Conservation (phyloP, 768 basidiomycete species). For the Suillus decipiens region DNA sequence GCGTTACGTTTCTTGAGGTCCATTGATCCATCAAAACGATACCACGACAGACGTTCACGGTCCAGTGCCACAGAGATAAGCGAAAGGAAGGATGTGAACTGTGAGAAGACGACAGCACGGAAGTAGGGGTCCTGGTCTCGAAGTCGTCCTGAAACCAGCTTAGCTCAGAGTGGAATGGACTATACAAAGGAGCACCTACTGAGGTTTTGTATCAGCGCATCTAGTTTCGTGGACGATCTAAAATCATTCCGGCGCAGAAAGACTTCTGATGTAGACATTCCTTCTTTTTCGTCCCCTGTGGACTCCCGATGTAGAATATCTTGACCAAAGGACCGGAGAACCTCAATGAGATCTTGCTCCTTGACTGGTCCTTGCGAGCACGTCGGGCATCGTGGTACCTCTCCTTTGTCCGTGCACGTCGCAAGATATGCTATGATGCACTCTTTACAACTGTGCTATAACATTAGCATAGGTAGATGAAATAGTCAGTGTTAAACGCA, state of each 20-base stretch:
- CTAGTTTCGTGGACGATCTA: conserved; percentile 86
- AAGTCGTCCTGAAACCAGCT: conserved; percentile 49
- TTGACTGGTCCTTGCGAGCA: conserved; percentile 73
- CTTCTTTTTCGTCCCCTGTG: conserved; percentile 23
- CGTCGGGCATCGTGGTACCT: conserved; percentile 76
- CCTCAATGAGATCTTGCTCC: conserved; percentile 63
- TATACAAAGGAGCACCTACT: conserved; percentile 41
- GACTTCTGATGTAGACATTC: conserved; percentile 42
- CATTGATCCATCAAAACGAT: conserved; percentile 93
- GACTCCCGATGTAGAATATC: conserved; percentile 2
- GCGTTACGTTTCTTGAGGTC: conserved; percentile 77
- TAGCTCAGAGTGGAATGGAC: background rate
- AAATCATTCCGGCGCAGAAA: conserved; percentile 80
- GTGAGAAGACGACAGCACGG: conserved; percentile 86
- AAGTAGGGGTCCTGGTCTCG: conserved; percentile 73
- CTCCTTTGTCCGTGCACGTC: conserved; percentile 65
- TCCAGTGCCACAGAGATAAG: conserved; percentile 72
- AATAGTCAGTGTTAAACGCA: conserved; percentile 28
- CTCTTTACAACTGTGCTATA: conserved; percentile 73
- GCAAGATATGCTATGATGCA: conserved; percentile 80
- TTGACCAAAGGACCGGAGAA: conserved; percentile 41
- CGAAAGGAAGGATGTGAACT: conserved; percentile 87
- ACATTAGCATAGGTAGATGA: background rate
- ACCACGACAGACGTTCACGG: conserved; percentile 67
- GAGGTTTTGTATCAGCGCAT: conserved; percentile 76